Percentiles rank a stretch among this genome's conserved stretches.
Conservation (phyloP, 2,329 filamentous ascomycete species). For the Xylogone sp. region DNA sequence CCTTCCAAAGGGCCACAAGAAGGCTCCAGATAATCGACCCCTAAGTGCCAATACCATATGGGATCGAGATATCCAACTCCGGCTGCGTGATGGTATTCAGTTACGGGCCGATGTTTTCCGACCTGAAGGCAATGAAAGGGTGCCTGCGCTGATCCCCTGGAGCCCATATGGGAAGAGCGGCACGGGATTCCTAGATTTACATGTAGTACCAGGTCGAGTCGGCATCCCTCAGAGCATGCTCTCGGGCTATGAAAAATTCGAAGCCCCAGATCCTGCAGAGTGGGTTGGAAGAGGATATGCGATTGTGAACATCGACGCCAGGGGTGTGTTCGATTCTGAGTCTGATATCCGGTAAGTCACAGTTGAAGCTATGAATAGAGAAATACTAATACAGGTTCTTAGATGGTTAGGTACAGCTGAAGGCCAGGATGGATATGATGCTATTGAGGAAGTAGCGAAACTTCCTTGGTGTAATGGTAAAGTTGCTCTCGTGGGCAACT, state of each 20-base stretch:
- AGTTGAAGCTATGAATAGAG: neutral
- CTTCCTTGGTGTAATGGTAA: slow-evolving; percentile 15
- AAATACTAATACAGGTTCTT: neutral
- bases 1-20: neutral
- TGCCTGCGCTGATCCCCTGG: slow-evolving; percentile 4
- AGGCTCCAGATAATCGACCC: neutral
- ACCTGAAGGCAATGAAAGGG: slow-evolving; percentile 2
- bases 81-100: slow-evolving; percentile 15
- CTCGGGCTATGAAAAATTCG: slow-evolving; percentile 15
- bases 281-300: slow-evolving; percentile 20
- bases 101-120: slow-evolving; percentile 18
- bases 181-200: neutral
- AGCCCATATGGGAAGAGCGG: slow-evolving; percentile 2
- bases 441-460: slow-evolving; percentile 5
- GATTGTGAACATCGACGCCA: slow-evolving; percentile 18
- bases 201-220: neutral
- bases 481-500: slow-evolving; percentile 17
- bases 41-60: neutral
- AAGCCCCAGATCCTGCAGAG: slow-evolving; percentile 21
- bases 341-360: slow-evolving; percentile 9
- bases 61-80: slow-evolving; percentile 13
- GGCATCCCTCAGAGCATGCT: neutral
- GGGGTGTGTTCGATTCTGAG: slow-evolving; percentile 17
- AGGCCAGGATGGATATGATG: neutral
- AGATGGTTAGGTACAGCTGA: neutral